phyloP scores from a whole-genome alignment of 495 filamentous ascomycete genomes.

The Trichocladium antarcticum region DNA sequence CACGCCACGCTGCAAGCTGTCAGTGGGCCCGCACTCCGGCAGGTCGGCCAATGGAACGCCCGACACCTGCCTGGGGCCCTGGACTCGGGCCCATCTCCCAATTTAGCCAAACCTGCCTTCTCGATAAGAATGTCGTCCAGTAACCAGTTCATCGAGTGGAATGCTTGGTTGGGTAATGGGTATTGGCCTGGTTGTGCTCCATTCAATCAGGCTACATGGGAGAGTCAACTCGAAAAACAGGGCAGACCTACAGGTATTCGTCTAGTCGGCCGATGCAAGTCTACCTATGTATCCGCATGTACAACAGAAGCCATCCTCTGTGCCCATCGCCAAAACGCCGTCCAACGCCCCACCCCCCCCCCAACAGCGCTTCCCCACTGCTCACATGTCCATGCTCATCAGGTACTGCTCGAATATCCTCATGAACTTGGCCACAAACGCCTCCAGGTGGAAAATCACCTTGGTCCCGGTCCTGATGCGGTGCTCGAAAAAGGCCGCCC shows the following conservation, averaged over 20 bases:
- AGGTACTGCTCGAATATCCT: slow-evolving; percentile 83
- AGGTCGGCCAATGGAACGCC: slow-evolving; percentile 15
- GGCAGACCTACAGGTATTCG: too few relatives aligned
- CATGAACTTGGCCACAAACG: slow-evolving; percentile 98
- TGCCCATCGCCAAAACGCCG: background rate
- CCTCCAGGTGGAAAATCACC: slow-evolving; percentile 95
- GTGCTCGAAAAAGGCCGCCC: slow-evolving; percentile 96
- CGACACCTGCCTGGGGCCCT: too few relatives aligned
- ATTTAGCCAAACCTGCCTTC: too few relatives aligned
- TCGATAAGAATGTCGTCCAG: too few relatives aligned
- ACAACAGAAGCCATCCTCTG: background rate
- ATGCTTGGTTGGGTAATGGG: too few relatives aligned
- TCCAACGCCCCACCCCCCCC: slow-evolving; percentile 1
- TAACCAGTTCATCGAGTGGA: too few relatives aligned
- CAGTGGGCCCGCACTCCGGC: background rate
- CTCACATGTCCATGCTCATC: slow-evolving; percentile 72
- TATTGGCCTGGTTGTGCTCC: too few relatives aligned
- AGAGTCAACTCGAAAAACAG: too few relatives aligned
- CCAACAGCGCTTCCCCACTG: background rate
- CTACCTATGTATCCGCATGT: background rate
- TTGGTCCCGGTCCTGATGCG: slow-evolving; percentile 83
- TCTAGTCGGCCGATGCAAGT: too few relatives aligned
- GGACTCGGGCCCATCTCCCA: too few relatives aligned
- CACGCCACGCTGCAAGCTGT: slow-evolving; percentile 5
- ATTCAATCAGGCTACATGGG: too few relatives aligned